Conservation (phyloP, 176 grass and related monocot genomes). For the Thinopyrum elongatum region DNA sequence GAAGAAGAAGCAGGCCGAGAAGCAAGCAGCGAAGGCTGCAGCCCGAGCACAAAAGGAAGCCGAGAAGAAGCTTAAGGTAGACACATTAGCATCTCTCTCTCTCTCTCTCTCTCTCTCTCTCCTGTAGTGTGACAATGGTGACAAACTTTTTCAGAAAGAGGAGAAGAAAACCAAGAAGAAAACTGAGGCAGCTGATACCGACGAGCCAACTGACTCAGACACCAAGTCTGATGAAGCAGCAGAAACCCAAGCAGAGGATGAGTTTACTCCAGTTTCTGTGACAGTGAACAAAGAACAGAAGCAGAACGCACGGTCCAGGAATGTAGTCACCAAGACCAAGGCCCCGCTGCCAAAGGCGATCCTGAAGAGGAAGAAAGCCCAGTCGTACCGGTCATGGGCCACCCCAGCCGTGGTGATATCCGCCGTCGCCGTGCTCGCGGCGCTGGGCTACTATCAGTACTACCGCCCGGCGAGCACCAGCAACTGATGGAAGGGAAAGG, state of each 20-base stretch:
- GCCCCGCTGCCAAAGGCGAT: conserved; percentile 56
- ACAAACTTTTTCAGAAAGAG: conserved; percentile 53
- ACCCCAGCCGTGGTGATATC: conserved; percentile 28
- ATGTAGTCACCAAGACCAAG: conserved; percentile 32
- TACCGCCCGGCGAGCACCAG: conserved; percentile 42
- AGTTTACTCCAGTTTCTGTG: conserved; percentile 13
- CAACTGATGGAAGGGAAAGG: conserved; percentile 31
- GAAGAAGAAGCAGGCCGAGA: conserved; percentile 92
- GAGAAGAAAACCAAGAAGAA: conserved; percentile 89
- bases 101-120: neutral
- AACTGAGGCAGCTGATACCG: conserved; percentile 30
- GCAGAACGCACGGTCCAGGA: conserved; percentile 40
- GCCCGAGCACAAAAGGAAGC: conserved; percentile 77
- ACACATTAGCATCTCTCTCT: neutral
- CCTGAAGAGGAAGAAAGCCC: conserved; percentile 66
- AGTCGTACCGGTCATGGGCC: conserved; percentile 60
- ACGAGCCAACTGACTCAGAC: conserved; percentile 56
- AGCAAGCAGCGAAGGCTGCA: conserved; percentile 68
- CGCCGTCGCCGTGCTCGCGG: neutral
- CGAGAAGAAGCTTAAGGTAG: conserved; percentile 78
- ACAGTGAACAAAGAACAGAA: conserved; percentile 58
- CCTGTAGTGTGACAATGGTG: neutral
- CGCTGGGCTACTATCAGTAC: conserved; percentile 67
- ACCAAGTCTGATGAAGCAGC: conserved; percentile 55
- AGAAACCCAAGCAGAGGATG: conserved; percentile 46